These are phyloP conservation scores for Hortaea werneckii DNA, from an alignment of 2,329 filamentous ascomycete species.

Conservation along the genomic window DNA sequence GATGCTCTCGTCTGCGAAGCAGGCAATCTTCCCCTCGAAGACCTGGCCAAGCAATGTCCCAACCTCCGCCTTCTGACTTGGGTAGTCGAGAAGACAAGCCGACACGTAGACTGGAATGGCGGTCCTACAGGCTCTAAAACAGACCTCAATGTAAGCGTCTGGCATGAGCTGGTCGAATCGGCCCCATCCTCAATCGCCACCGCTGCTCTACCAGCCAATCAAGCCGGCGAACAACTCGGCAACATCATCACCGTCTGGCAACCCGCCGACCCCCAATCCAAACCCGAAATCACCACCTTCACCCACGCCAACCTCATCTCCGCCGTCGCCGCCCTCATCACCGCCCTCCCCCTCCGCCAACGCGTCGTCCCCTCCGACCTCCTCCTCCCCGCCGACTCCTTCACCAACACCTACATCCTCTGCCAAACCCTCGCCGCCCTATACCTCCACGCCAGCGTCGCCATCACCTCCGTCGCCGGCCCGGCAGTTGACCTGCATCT, in stretches of 20 bases:
- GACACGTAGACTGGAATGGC: slow-evolving; percentile 92
- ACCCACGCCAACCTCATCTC: slow-evolving; percentile 78
- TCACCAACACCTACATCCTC: slow-evolving; percentile 70
- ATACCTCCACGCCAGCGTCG: slow-evolving; percentile 73
- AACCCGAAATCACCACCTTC: slow-evolving; percentile 69
- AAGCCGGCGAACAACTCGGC: slow-evolving; percentile 41
- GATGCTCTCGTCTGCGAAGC: slow-evolving; percentile 78
- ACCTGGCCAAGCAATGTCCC: slow-evolving; percentile 58
- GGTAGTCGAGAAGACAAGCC: slow-evolving; percentile 84
- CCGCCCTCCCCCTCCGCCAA: slow-evolving; percentile 64
- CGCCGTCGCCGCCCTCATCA: slow-evolving; percentile 68
- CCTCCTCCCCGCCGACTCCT: slow-evolving; percentile 73
- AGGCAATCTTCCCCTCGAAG: slow-evolving; percentile 73
- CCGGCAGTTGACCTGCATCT: slow-evolving; percentile 59
- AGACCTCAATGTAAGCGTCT: slow-evolving; percentile 73
- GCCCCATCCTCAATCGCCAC: slow-evolving; percentile 45
- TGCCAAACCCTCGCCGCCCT: slow-evolving; percentile 72
- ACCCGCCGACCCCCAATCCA: slow-evolving; percentile 35
- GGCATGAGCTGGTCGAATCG: slow-evolving; percentile 77
- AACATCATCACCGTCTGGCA: slow-evolving; percentile 58
- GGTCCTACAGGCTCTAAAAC: slow-evolving; percentile 67
- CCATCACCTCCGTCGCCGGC: slow-evolving; percentile 79
- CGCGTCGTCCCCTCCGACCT: slow-evolving; percentile 66
- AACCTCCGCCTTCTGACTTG: slow-evolving; percentile 72
- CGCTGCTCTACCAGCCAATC: slow-evolving; percentile 54